Conservation (phyloP, 208 protist genomes). For the Trichomonas tenax region DNA sequence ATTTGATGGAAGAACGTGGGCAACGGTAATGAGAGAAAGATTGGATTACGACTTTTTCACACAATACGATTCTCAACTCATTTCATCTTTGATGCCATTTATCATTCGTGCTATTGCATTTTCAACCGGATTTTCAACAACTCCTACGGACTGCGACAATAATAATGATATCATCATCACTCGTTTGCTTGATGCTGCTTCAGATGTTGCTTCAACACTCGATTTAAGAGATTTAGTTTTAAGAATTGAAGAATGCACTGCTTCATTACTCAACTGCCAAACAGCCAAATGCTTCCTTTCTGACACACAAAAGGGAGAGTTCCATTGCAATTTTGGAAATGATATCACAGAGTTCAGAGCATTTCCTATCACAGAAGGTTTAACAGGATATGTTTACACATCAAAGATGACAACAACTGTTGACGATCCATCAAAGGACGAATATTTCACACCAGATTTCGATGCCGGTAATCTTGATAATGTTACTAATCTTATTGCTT, state of each 20-base stretch:
- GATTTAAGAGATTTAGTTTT: background rate
- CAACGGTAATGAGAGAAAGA: background rate
- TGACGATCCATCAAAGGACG: background rate
- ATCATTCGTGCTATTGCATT: background rate
- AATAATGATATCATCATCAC: background rate
- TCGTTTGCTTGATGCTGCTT: background rate
- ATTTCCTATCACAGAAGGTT: background rate
- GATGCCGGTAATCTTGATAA: background rate
- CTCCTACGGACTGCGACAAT: background rate
- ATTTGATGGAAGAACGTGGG: background rate
- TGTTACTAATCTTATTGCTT: background rate
- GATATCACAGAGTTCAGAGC: background rate
- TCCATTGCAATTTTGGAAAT: background rate
- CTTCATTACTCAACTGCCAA: background rate
- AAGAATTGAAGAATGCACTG: background rate
- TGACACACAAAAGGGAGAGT: background rate
- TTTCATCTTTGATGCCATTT: background rate
- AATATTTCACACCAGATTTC: background rate
- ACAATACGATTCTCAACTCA: background rate
- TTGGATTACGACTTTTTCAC: background rate
- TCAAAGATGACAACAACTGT: background rate
- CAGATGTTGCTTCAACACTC: background rate
- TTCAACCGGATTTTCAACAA: background rate
- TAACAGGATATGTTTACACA: background rate
- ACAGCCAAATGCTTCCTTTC: background rate